Conservation (phyloP, 106 monocot species). For the Acorus gramineus region DNA sequence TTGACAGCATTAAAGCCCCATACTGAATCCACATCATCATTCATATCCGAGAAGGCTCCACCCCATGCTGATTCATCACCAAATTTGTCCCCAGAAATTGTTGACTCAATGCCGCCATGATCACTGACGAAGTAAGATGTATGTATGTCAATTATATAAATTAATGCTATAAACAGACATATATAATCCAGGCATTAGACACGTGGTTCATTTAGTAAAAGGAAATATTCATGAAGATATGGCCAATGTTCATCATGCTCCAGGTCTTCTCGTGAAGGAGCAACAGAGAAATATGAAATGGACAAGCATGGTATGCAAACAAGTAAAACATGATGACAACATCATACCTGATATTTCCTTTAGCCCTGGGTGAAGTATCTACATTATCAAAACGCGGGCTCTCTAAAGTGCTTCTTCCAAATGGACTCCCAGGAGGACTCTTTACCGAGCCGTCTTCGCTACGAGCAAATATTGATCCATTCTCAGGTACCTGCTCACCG, state of each 20-base stretch:
- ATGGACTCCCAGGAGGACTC: conserved; percentile 61
- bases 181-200: no score
- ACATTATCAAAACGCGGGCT: conserved; percentile 17
- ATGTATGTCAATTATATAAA: background rate
- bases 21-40: conserved; percentile 76
- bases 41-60: conserved; percentile 40
- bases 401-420: conserved; percentile 33
- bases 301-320: no score
- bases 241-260: no score
- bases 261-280: no score
- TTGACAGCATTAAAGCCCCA: conserved; percentile 65
- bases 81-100: conserved; percentile 47
- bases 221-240: no score
- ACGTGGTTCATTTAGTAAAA: no score
- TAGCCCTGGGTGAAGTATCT: conserved; percentile 42
- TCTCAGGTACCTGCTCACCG: conserved; percentile 12
- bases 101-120: conserved; percentile 66
- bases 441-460: conserved; percentile 40
- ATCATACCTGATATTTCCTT: conserved; percentile 52
- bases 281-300: no score
- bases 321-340: no score
- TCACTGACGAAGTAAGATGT: conserved; percentile 31
- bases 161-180: no score
- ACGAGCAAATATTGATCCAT: conserved; percentile 28
- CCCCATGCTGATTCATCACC: conserved; percentile 64